Percentiles rank a stretch among this genome's conserved stretches.
Conservation (phyloP, 257 asterid species). For the Handroanthus guayacan region DNA sequence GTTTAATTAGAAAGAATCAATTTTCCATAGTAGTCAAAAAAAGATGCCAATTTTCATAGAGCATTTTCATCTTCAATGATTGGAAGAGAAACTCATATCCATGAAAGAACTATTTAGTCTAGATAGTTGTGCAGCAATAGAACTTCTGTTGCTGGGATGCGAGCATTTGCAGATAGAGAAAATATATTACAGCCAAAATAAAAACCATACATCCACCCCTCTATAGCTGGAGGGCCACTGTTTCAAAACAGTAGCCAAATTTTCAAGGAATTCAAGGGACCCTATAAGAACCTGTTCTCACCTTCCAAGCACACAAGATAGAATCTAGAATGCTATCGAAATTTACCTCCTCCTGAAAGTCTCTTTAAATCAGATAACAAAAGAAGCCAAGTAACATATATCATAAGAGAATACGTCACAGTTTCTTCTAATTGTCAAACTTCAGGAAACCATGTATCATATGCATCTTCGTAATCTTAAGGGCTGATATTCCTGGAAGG, state of each 20-base stretch:
- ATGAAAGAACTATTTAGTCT: not conserved
- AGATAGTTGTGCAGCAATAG: not conserved
- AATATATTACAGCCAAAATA: not conserved
- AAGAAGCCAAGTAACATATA: conserved; percentile 2
- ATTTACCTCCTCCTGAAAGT: not conserved
- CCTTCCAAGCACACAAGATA: conserved; percentile 14
- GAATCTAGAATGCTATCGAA: not conserved
- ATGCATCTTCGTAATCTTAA: not conserved
- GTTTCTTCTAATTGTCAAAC: not conserved
- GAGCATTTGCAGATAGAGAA: conserved; percentile 3
- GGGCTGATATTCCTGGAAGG: not conserved
- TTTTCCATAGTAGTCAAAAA: not conserved
- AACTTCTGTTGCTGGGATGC: not conserved
- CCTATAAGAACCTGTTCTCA: not conserved
- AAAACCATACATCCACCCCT: not conserved
- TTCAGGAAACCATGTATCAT: not conserved
- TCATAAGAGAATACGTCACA: not conserved
- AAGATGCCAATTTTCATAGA: not conserved
- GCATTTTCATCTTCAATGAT: not conserved
- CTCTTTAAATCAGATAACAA: not conserved
- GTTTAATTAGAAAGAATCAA: not conserved
- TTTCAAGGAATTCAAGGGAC: not conserved
- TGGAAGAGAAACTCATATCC: not conserved
- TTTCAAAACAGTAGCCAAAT: not conserved
- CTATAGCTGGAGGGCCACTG: not conserved